Evolutionary conservation across 768 basidiomycete genomes (phyloP).

Genomic region (Jaapia argillacea): DNA sequence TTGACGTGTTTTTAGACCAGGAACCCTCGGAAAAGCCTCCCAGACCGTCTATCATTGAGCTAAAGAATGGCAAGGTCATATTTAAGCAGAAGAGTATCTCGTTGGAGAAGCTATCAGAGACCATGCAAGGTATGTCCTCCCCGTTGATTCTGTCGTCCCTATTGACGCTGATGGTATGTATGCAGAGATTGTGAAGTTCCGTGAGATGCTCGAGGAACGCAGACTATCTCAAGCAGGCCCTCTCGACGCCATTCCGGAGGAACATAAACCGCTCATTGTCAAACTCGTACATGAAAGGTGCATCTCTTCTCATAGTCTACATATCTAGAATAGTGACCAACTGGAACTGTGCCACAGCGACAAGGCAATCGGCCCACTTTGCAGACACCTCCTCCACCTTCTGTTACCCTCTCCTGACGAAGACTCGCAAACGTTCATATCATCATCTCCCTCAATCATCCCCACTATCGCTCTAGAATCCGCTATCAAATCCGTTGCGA

Average conservation of each 20-base stretch:
- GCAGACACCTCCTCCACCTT: constrained; percentile 60
- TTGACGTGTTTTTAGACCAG: neutral
- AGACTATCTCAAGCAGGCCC: constrained; percentile 36
- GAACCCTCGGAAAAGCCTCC: constrained; percentile 9
- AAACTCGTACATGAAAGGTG: constrained; percentile 86
- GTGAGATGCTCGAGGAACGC: constrained; percentile 55
- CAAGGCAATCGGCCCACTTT: constrained; percentile 50
- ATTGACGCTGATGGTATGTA: neutral
- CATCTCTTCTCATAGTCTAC: constrained; percentile 11
- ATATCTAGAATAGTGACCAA: no score
- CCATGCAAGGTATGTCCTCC: constrained; percentile 58
- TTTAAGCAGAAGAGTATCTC: constrained; percentile 70
- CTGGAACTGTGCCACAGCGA: constrained; percentile 43
- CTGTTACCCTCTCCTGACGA: constrained; percentile 58
- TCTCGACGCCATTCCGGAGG: constrained; percentile 52
- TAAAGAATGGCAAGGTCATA: constrained; percentile 68
- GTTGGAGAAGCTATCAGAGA: constrained; percentile 73
- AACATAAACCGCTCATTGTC: constrained; percentile 65
- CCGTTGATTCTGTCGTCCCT: neutral
- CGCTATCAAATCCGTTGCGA: constrained; percentile 52
- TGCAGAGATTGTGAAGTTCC: constrained; percentile 68
- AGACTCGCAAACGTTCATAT: constrained; percentile 30
- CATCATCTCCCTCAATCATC: constrained; percentile 25
- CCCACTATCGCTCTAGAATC: constrained; percentile 44
- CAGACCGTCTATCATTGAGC: constrained; percentile 40